Evolutionary conservation across 2,329 filamentous ascomycete genomes (phyloP).

Genomic region (Scedosporium dehoogii): DNA sequence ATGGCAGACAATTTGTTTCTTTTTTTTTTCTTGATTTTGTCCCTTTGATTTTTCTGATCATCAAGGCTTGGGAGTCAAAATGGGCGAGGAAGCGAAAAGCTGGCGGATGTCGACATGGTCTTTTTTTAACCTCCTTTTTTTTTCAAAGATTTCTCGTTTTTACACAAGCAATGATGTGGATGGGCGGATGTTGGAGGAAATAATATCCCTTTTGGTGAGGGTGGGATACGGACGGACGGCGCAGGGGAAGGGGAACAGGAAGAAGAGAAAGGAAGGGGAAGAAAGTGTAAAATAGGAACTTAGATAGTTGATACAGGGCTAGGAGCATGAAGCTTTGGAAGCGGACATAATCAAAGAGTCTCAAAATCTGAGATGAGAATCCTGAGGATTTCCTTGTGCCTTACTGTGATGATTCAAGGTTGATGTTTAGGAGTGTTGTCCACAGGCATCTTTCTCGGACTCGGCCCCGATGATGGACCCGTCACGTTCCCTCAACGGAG

Average conservation of each 20-base stretch:
- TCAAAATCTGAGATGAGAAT: background rate
- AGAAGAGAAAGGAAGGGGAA: background rate
- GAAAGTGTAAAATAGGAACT: background rate
- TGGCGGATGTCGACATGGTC: background rate
- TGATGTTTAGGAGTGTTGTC: too few species aligned
- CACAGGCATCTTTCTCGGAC: too few species aligned
- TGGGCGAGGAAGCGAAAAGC: background rate
- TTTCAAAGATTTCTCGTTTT: background rate
- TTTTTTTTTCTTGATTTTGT: background rate
- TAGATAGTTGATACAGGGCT: background rate
- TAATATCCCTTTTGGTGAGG: constrained; percentile 8
- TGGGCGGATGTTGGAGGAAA: constrained; percentile 8
- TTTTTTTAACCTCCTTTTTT: constrained; percentile 5
- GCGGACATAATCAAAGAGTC: background rate
- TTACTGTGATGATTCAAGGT: too few species aligned
- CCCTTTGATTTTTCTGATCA: background rate
- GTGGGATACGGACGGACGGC: background rate
- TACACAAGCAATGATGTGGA: background rate
- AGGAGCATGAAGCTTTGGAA: background rate
- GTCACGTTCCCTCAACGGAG: too few species aligned
- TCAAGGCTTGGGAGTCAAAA: background rate
- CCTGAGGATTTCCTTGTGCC: too few species aligned
- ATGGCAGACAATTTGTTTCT: background rate
- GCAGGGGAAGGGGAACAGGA: background rate
- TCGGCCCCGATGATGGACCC: too few species aligned